These are phyloP conservation scores for Angomonas ambiguus DNA, from an alignment of 208 protist species.

Conservation along the genomic window DNA sequence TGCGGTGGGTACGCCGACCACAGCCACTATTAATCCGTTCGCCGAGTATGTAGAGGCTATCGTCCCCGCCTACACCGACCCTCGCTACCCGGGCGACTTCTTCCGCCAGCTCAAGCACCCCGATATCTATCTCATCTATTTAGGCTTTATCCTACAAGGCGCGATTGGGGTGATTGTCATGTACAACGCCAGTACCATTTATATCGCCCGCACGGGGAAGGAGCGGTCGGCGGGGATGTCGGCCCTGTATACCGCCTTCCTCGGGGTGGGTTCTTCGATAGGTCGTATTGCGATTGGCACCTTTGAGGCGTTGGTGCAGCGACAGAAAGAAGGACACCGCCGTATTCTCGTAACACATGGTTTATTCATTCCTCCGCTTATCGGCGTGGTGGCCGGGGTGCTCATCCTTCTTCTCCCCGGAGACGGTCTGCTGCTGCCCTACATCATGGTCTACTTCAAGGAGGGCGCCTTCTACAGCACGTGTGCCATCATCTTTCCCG, in stretches of 20 bases:
- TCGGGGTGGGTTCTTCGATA: conserved; percentile 52
- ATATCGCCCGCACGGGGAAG: conserved; percentile 46
- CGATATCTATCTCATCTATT: conserved; percentile 52
- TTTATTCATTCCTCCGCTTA: conserved; percentile 37
- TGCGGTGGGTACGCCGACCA: neutral
- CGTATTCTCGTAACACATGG: conserved; percentile 43
- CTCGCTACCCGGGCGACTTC: conserved; percentile 44
- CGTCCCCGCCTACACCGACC: conserved; percentile 40
- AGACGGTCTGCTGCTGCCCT: conserved; percentile 50
- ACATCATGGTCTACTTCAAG: conserved; percentile 68
- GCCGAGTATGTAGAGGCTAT: conserved; percentile 14
- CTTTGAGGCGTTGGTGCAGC: conserved; percentile 65
- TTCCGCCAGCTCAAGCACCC: conserved; percentile 24
- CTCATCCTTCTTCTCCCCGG: conserved; percentile 61
- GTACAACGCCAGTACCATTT: conserved; percentile 69
- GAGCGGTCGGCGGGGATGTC: conserved; percentile 26
- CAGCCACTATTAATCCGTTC: neutral
- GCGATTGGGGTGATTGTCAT: conserved; percentile 48
- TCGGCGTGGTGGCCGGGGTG: conserved; percentile 45
- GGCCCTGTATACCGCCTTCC: conserved; percentile 61
- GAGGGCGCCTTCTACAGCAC: conserved; percentile 53
- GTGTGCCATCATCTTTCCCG: conserved; percentile 59
- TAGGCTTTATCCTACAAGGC: conserved; percentile 49
- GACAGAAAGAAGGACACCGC: conserved; percentile 39
- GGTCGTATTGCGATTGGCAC: conserved; percentile 53